Conservation (phyloP, 305 asterid genomes). For the Fraxinus baroniana region DNA sequence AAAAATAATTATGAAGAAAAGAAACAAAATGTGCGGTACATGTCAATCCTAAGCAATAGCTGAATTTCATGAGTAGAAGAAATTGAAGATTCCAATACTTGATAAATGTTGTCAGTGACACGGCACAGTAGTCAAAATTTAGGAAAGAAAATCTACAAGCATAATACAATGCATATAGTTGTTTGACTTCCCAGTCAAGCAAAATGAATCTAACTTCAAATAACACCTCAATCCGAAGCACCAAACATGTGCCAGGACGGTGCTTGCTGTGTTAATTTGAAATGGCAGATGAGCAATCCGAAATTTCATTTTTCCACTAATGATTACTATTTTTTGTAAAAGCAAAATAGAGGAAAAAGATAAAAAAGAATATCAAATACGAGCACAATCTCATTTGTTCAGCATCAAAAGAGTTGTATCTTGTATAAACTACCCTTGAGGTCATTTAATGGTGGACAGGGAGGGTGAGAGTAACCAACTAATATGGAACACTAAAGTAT, state of each 20-base stretch:
- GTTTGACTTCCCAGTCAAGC: not conserved
- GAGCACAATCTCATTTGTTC: not conserved
- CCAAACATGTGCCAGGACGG: not conserved
- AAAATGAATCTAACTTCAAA: not conserved
- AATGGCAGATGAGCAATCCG: not conserved
- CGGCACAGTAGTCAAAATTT: not conserved
- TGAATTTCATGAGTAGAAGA: not conserved
- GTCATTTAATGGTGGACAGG: not conserved
- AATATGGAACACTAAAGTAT: not conserved
- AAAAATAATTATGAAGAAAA: not conserved
- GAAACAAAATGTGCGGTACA: not conserved
- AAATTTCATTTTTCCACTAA: not conserved
- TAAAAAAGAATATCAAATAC: not conserved
- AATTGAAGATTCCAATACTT: slow-evolving; percentile 4
- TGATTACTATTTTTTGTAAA: not conserved
- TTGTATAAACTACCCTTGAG: not conserved
- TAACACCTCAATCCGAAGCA: not conserved
- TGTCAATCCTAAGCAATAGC: not conserved
- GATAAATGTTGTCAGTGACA: not conserved
- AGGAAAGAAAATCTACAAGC: not conserved
- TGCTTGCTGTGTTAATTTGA: not conserved
- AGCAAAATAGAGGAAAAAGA: not conserved
- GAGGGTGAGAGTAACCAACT: not conserved
- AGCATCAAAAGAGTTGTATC: not conserved
- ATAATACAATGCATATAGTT: not conserved